Conservation (phyloP, 768 basidiomycete genomes). For the Mrakia blollopis region DNA sequence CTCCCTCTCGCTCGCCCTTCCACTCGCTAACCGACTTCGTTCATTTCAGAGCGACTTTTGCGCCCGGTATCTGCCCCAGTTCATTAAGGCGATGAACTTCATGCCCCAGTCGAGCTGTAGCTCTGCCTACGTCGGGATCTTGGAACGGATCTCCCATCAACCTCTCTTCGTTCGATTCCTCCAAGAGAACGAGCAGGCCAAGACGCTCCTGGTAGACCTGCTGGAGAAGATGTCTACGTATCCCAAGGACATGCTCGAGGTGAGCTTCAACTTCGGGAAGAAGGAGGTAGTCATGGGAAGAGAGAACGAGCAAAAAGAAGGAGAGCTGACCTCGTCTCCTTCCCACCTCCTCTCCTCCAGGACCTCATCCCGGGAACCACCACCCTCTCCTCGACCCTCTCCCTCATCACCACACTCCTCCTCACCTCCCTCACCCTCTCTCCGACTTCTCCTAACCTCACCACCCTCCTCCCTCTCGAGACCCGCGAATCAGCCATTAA, state of each 20-base stretch:
- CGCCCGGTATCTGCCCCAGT: background rate
- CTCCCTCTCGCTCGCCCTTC: background rate
- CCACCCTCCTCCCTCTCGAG: background rate
- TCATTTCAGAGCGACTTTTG: background rate
- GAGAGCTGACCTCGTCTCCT: background rate
- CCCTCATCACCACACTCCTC: background rate
- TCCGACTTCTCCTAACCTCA: background rate
- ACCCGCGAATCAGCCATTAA: background rate
- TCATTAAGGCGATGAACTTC: background rate
- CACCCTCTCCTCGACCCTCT: background rate
- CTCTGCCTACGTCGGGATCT: background rate
- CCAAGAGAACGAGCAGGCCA: background rate
- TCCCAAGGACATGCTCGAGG: constrained; percentile 8
- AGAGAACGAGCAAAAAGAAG: background rate
- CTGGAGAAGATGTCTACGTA: background rate
- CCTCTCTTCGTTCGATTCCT: background rate
- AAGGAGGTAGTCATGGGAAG: background rate
- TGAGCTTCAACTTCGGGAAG: background rate
- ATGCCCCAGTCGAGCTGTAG: background rate
- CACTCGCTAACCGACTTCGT: background rate
- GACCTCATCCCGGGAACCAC: background rate
- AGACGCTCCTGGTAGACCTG: background rate
- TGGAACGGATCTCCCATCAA: background rate
- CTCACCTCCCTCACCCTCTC: constrained; percentile 8
- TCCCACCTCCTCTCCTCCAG: background rate